Percentiles rank a stretch among this genome's conserved stretches.
Conservation (phyloP, 2,329 filamentous ascomycete species). For the Exophiala sp. region DNA sequence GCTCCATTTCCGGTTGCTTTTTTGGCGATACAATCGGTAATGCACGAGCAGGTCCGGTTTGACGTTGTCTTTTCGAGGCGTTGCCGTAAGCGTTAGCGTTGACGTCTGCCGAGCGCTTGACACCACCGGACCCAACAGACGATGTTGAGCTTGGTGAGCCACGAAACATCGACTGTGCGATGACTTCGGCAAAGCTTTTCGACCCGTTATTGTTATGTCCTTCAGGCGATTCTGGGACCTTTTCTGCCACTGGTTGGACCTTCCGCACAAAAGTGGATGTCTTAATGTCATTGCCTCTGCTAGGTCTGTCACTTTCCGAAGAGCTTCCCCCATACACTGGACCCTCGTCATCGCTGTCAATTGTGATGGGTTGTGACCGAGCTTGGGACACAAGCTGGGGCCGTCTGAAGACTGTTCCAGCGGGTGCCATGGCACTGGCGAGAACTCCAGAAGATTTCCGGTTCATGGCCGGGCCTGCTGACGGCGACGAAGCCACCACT, state of each 20-base stretch:
- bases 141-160: constrained; percentile 28
- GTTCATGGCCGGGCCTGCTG: constrained; percentile 43
- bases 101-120: constrained; percentile 43
- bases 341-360: constrained; percentile 54
- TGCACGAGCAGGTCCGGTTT: constrained; percentile 45
- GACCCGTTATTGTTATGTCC: constrained; percentile 29
- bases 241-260: constrained; percentile 34
- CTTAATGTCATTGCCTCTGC: constrained; percentile 56
- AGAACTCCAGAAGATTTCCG: constrained; percentile 43
- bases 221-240: constrained; percentile 40
- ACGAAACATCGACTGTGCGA: constrained; percentile 41
- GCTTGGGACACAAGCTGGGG: constrained; percentile 42
- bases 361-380: constrained; percentile 41
- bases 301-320: constrained; percentile 58
- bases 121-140: constrained; percentile 13
- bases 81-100: constrained; percentile 42
- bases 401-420: constrained; percentile 67
- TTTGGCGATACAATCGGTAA: constrained; percentile 34
- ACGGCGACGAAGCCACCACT: constrained; percentile 84
- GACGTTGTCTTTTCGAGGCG: constrained; percentile 40
- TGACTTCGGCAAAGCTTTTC: constrained; percentile 44
- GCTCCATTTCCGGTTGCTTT: constrained; percentile 33
- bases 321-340: constrained; percentile 60
- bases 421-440: constrained; percentile 67
- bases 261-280: constrained; percentile 47